Evolutionary conservation across 768 basidiomycete genomes (phyloP).

Genomic region (Heimioporus sp.): DNA sequence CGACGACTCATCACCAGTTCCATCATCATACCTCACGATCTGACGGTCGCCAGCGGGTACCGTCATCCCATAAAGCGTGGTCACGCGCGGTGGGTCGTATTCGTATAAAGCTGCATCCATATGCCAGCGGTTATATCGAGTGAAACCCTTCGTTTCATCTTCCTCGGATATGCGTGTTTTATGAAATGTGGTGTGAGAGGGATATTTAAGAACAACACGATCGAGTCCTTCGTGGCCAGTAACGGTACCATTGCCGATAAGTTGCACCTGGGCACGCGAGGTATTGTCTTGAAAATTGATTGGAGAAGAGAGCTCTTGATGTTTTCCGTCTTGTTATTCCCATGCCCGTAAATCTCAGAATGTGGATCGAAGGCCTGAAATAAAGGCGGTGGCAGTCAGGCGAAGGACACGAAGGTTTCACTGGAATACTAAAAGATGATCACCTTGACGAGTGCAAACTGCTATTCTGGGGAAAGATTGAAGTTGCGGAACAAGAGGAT

Average conservation of each 20-base stretch:
- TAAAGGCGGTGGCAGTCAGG: neutral
- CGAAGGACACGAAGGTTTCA: no score
- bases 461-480: constrained; percentile 73
- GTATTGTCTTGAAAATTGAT: constrained; percentile 89
- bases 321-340: constrained; percentile 80
- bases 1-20: constrained; percentile 75
- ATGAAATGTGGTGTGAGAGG: constrained; percentile 84
- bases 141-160: constrained; percentile 73
- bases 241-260: constrained; percentile 86
- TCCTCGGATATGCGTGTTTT: constrained; percentile 70
- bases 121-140: constrained; percentile 92
- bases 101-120: constrained; percentile 87
- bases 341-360: constrained; percentile 71
- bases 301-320: constrained; percentile 81
- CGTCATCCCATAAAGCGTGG: constrained; percentile 76
- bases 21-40: constrained; percentile 77
- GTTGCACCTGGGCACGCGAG: constrained; percentile 84
- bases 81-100: constrained; percentile 76
- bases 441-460: constrained; percentile 84
- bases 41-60: constrained; percentile 69
- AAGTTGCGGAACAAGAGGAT: constrained; percentile 73
- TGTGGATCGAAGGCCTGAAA: constrained; percentile 74
- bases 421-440: no score
- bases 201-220: constrained; percentile 79
- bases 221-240: constrained; percentile 80